phyloP scores from a whole-genome alignment of 129 eudicot species.

The Solidago caesia region DNA sequence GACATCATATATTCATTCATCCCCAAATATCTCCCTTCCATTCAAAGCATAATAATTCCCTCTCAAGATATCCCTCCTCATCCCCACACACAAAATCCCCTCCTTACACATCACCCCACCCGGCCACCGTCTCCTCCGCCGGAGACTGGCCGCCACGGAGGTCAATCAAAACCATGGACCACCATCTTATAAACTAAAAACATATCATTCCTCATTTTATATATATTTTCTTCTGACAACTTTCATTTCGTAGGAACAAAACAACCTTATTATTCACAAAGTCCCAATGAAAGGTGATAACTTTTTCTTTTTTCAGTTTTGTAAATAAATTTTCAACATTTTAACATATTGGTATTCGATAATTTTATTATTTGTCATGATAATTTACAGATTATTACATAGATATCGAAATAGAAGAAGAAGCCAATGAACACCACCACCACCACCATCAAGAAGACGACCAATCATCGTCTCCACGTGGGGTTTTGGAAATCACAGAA shows the following conservation, averaged over 20 bases:
- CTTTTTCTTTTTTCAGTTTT: too few relatives aligned
- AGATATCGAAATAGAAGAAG: slow-evolving; percentile 23
- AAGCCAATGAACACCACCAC: slow-evolving; percentile 29
- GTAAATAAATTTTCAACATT: too few relatives aligned
- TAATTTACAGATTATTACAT: background rate
- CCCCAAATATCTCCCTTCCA: slow-evolving; percentile 35
- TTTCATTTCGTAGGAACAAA: slow-evolving; percentile 2
- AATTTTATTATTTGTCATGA: background rate
- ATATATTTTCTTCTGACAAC: background rate
- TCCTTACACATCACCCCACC: slow-evolving; percentile 23
- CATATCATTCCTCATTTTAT: too few relatives aligned
- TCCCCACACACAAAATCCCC: background rate
- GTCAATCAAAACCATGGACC: slow-evolving; percentile 2
- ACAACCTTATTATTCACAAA: background rate
- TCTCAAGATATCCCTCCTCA: slow-evolving; percentile 31
- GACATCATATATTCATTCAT: background rate
- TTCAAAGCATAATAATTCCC: slow-evolving; percentile 41
- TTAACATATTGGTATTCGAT: background rate
- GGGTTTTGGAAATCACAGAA: slow-evolving; percentile 48
- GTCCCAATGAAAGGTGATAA: slow-evolving; percentile 24
- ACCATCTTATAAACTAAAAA: background rate
- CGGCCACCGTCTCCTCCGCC: slow-evolving; percentile 37
- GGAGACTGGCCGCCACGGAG: slow-evolving; percentile 12
- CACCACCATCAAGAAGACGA: slow-evolving; percentile 10
- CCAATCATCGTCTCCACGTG: slow-evolving; percentile 58